These are phyloP conservation scores for Microthlaspi erraticum DNA, from an alignment of 345 rosid species.

Conservation along the genomic window DNA sequence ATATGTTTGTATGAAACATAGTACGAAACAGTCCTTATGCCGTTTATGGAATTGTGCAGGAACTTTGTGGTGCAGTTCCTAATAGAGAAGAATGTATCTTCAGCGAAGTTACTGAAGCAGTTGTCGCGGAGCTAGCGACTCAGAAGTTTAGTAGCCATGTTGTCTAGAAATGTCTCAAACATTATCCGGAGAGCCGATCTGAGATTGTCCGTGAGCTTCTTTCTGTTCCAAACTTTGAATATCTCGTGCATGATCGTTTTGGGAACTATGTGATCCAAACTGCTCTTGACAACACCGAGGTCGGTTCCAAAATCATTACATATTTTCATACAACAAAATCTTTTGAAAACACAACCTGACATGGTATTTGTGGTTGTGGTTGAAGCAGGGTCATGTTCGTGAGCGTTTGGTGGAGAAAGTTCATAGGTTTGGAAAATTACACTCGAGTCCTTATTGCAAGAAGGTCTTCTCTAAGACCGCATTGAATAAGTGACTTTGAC, in stretches of 20 bases:
- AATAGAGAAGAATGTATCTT: slow-evolving; percentile 54
- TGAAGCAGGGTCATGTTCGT: slow-evolving; percentile 57
- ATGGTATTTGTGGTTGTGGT: slow-evolving; percentile 11
- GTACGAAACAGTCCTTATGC: background rate
- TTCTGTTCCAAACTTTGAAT: slow-evolving; percentile 57
- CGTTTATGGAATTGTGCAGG: slow-evolving; percentile 32
- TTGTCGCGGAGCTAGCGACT: slow-evolving; percentile 58
- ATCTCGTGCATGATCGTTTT: slow-evolving; percentile 65
- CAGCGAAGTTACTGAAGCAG: slow-evolving; percentile 44
- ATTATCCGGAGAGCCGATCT: slow-evolving; percentile 53
- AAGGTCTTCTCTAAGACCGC: slow-evolving; percentile 62
- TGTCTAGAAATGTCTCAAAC: slow-evolving; percentile 66
- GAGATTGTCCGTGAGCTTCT: slow-evolving; percentile 50
- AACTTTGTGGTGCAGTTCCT: slow-evolving; percentile 76
- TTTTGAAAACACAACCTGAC: slow-evolving; percentile 9
- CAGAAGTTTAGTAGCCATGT: slow-evolving; percentile 57
- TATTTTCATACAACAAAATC: background rate
- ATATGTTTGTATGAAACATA: background rate
- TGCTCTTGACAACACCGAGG: slow-evolving; percentile 64
- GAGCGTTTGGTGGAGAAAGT: slow-evolving; percentile 56
- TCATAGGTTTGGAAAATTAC: slow-evolving; percentile 48
- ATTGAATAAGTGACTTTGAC: slow-evolving; percentile 51
- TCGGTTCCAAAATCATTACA: slow-evolving; percentile 8
- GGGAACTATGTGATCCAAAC: slow-evolving; percentile 83
- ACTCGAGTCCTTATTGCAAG: slow-evolving; percentile 70